Evolutionary conservation across 257 asterid species (phyloP).

Genomic region (Ocimum tenuiflorum): DNA sequence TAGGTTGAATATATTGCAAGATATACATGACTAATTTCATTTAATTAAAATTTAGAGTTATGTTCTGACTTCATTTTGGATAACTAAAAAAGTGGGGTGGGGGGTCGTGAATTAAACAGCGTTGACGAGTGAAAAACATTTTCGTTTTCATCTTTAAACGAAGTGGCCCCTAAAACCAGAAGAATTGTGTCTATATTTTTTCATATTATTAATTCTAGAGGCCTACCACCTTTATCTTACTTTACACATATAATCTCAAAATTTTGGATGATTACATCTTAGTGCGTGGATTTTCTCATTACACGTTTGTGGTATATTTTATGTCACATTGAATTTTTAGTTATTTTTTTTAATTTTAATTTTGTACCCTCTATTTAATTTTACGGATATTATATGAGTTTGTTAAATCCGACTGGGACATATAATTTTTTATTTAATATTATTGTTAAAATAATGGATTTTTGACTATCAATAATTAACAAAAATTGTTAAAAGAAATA

Average conservation of each 20-base stretch:
- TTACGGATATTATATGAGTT: too few relatives aligned
- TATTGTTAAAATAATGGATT: too few relatives aligned
- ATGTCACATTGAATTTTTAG: too few relatives aligned
- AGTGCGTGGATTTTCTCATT: too few relatives aligned
- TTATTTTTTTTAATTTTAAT: too few relatives aligned
- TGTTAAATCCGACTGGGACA: too few relatives aligned
- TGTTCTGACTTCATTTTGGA: not conserved
- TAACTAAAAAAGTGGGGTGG: not conserved
- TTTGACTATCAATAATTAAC: too few relatives aligned
- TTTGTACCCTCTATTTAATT: too few relatives aligned
- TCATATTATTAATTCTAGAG: not conserved
- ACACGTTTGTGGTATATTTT: too few relatives aligned
- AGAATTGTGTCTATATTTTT: not conserved
- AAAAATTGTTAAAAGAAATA: too few relatives aligned
- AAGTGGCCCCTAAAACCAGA: slow-evolving; percentile 23
- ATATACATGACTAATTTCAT: not conserved
- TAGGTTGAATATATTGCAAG: not conserved
- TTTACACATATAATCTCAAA: not conserved
- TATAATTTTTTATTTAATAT: too few relatives aligned
- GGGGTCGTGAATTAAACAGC: slow-evolving; percentile 1
- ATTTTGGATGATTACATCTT: too few relatives aligned
- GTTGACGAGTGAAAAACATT: slow-evolving; percentile 18
- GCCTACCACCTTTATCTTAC: slow-evolving; percentile 16
- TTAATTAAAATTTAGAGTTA: not conserved
- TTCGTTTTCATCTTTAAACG: slow-evolving; percentile 22